These are phyloP conservation scores for Lasiodiplodia theobromae DNA, from an alignment of 2,329 filamentous ascomycete species.

Conservation along the genomic window DNA sequence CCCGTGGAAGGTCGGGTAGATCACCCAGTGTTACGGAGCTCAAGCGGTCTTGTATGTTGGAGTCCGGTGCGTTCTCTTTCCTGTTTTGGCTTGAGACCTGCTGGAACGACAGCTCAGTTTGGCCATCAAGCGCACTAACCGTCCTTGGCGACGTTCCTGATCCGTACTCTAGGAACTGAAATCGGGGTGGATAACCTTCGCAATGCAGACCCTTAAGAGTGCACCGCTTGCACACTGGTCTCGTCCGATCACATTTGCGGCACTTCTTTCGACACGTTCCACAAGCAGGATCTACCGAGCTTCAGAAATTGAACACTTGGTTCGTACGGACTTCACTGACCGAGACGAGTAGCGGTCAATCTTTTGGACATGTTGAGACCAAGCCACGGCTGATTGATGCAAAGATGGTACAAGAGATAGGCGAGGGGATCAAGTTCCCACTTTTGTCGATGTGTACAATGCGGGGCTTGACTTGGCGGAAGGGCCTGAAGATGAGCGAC, in stretches of 20 bases:
- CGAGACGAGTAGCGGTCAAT: constrained; percentile 15
- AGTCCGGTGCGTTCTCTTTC: neutral
- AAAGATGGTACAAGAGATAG: neutral
- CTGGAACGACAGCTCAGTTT: neutral
- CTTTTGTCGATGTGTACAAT: neutral
- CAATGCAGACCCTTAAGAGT: constrained; percentile 31
- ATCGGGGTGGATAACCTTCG: constrained; percentile 32
- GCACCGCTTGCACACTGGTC: constrained; percentile 32
- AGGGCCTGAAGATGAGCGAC: neutral
- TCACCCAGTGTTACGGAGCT: neutral
- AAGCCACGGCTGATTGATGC: neutral
- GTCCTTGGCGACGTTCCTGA: neutral
- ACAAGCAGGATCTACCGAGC: constrained; percentile 32
- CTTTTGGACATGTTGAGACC: constrained; percentile 14
- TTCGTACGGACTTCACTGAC: neutral
- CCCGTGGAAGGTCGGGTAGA: neutral
- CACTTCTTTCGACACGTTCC: constrained; percentile 34
- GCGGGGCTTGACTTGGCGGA: neutral
- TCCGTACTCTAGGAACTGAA: constrained; percentile 31
- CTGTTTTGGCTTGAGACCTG: neutral
- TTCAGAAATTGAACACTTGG: neutral
- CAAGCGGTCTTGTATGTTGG: neutral
- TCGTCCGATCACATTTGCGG: constrained; percentile 32
- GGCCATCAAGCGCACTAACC: neutral
- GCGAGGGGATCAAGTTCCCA: neutral